Conservation (phyloP, 2,329 filamentous ascomycete species). For the Epichloe baconii region DNA sequence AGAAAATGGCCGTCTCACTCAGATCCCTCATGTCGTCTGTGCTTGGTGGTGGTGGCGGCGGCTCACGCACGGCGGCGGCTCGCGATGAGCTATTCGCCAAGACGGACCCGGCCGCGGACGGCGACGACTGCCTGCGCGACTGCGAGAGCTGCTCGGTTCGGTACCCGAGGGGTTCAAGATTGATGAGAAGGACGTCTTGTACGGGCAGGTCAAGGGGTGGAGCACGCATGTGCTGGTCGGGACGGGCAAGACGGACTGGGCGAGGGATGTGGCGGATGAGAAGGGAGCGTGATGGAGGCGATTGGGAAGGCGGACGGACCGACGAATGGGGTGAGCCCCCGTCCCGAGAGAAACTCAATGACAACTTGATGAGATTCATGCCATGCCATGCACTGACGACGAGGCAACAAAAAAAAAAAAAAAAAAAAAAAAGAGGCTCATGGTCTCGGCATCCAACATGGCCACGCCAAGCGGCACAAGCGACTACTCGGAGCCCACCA, state of each 20-base stretch:
- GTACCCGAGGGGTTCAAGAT: conserved; percentile 63
- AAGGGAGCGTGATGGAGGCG: conserved; percentile 71
- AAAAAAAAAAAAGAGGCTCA: conserved; percentile 49
- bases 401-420: no score
- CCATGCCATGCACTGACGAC: no score
- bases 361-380: no score
- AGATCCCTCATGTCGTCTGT: conserved; percentile 21
- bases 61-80: conserved; percentile 14
- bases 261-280: conserved; percentile 77
- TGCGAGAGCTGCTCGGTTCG: conserved; percentile 68
- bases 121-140: conserved; percentile 79
- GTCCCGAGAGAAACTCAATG: neutral
- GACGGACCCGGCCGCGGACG: conserved; percentile 65
- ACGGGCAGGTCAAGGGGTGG: conserved; percentile 74
- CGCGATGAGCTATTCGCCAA: conserved; percentile 52
- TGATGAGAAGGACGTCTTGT: conserved; percentile 65
- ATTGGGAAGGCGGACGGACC: conserved; percentile 46
- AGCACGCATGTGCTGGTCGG: conserved; percentile 81
- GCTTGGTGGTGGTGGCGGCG: conserved; percentile 11
- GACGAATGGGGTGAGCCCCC: conserved; percentile 46
- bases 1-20: conserved; percentile 30
- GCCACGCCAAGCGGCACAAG: conserved; percentile 56
- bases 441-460: conserved; percentile 87
- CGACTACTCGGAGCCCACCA: conserved; percentile 58
- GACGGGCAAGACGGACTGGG: conserved; percentile 95